Evolutionary conservation across 2,329 filamentous ascomycete species (phyloP).

Genomic region (Xylaria sp.): DNA sequence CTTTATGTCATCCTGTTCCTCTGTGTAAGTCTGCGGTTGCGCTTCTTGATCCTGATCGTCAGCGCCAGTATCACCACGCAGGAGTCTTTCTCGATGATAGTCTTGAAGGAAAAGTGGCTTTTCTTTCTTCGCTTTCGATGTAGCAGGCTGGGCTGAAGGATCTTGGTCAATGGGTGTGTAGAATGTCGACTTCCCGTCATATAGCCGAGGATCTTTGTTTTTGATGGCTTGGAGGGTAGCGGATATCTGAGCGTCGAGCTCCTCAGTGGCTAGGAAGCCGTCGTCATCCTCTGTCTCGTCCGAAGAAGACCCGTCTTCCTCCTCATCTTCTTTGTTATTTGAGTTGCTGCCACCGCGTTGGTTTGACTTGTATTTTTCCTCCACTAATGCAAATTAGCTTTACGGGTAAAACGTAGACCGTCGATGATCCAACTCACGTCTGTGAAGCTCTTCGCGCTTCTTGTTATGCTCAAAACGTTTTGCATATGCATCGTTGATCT

Average conservation of each 20-base stretch:
- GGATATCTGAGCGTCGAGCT: constrained; percentile 86
- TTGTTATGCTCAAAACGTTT: constrained; percentile 95
- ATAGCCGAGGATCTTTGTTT: constrained; percentile 90
- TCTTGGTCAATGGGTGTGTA: constrained; percentile 72
- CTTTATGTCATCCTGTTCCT: constrained; percentile 89
- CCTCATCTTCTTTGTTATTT: constrained; percentile 62
- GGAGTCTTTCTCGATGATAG: constrained; percentile 91
- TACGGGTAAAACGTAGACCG: constrained; percentile 2
- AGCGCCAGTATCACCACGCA: constrained; percentile 74
- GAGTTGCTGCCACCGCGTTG: constrained; percentile 56
- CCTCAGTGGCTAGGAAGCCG: constrained; percentile 85
- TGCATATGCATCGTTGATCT: constrained; percentile 91
- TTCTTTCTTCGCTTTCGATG: constrained; percentile 69
- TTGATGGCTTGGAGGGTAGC: constrained; percentile 88
- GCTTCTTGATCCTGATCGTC: constrained; percentile 66
- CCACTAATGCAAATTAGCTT: constrained; percentile 66
- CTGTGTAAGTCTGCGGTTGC: constrained; percentile 76
- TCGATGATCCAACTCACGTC: constrained; percentile 60
- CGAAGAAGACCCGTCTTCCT: constrained; percentile 73
- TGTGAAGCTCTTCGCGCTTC: constrained; percentile 87
- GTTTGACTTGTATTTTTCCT: constrained; percentile 79
- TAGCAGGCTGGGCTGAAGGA: constrained; percentile 43
- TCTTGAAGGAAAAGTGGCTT: constrained; percentile 88
- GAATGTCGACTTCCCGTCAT: constrained; percentile 83
- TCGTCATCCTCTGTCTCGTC: constrained; percentile 91